Evolutionary conservation across 345 rosid species (phyloP).

Genomic region (Melaleuca quinquenervia): DNA sequence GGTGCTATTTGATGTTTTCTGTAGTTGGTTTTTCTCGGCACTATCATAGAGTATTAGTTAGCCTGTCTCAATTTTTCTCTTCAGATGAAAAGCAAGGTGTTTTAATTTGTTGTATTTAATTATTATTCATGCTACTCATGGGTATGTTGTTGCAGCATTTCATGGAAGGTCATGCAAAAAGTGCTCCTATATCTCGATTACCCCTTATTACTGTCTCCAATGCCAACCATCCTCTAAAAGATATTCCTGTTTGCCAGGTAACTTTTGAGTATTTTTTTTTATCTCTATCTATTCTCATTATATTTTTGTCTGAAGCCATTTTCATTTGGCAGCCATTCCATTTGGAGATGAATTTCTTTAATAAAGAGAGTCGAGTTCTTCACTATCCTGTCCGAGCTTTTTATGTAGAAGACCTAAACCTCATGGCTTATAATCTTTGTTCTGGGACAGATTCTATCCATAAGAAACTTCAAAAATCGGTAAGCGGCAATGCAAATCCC

Average conservation of each 20-base stretch:
- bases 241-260: conserved; percentile 89
- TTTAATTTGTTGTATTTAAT: not conserved
- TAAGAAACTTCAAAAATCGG: conserved; percentile 85
- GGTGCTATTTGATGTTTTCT: not conserved
- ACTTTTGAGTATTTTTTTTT: conserved; percentile 1
- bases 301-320: conserved; percentile 16
- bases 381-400: conserved; percentile 93
- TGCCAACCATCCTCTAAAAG: conserved; percentile 64
- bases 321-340: conserved; percentile 74
- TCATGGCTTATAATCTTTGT: conserved; percentile 84
- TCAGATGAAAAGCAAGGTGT: not conserved
- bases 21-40: not conserved
- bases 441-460: conserved; percentile 70
- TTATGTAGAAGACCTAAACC: conserved; percentile 72
- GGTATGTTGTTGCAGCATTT: conserved; percentile 51
- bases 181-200: conserved; percentile 82
- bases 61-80: not conserved
- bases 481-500: conserved; percentile 5
- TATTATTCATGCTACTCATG: not conserved
- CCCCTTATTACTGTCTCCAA: conserved; percentile 71
- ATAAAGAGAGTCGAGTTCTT: conserved; percentile 83
- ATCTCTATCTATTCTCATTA: conserved; percentile 4
- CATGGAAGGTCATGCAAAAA: conserved; percentile 98
- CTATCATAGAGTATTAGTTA: not conserved
- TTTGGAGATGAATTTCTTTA: conserved; percentile 95